Evolutionary conservation across 2,329 filamentous ascomycete species (phyloP), one percentile per base, ranked within the genome.

Genomic region (Blastomyces percursus): DNA sequence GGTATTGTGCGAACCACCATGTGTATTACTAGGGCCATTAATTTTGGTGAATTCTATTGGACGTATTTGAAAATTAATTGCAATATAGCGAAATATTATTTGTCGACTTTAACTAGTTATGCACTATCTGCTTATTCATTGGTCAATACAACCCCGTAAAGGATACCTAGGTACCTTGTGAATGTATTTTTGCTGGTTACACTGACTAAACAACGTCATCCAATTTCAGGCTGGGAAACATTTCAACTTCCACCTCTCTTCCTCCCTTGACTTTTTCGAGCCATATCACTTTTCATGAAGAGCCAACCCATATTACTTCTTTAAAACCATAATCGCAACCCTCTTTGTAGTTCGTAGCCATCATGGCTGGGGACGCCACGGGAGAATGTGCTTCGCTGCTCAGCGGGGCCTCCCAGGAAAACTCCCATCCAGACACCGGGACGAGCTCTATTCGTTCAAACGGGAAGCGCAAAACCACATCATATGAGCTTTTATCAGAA

Each of bases 401-500:
- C 12, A 50, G 27, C 30, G 62, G 40, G 38, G 32, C 19, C 35
- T 11, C 51, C 40, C 35, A 50, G 14, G 35, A 48, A 32, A 16
- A 19, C 27, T 42, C 16, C 8, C 27, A 48, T 59, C 42, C 42
- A 35, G 27, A 19, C 14, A 12, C 42, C 11, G 38, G 35, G 16
- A 19, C n/a, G 16, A 27, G 38, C 35, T 65, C 68, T 38, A 66
- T 70, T 44, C 68, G 67, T 8, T 66, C 66, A 48, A 65, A 66
- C 38, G 52, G 60, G 54, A 62, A 70, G 60, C 63, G 65, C 46
- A 62, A 64, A 56, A 64, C 59, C 30, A 67, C 60, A 61, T 67
- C 73, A 21, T 76, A 73, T 57, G 69, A 73, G 61, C 63, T 74
- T 19, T 72, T 74, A 11, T 76, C 75, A 24, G 77, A 78, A 68